These are phyloP conservation scores for Galerina sulciceps DNA, from an alignment of 768 basidiomycete species.

Conservation along the genomic window DNA sequence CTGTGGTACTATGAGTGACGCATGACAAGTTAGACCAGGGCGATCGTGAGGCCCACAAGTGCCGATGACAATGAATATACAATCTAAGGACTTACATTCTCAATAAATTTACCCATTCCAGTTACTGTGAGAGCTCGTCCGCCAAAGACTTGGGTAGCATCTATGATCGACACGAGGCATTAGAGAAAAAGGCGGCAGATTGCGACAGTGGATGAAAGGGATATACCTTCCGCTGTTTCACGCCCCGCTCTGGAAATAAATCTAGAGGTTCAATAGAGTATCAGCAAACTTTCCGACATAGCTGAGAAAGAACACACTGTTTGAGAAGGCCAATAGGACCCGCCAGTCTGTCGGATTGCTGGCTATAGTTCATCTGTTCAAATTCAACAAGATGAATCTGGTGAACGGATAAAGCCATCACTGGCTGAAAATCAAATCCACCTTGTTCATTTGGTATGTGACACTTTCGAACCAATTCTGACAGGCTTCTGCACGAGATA, in stretches of 20 bases:
- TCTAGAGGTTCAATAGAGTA: conserved; percentile 36
- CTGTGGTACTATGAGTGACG: conserved; percentile 66
- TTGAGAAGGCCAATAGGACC: conserved; percentile 89
- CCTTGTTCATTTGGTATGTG: conserved; percentile 92
- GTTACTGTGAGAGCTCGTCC: conserved; percentile 86
- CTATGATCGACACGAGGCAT: conserved; percentile 35
- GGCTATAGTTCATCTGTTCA: conserved; percentile 79
- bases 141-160: conserved; percentile 86
- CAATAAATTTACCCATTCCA: conserved; percentile 85
- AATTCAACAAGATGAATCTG: not conserved
- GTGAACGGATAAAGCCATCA: not conserved
- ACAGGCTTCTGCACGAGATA: conserved; percentile 82
- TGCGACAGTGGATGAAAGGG: conserved; percentile 14
- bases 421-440: conserved; percentile 26
- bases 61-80: not conserved
- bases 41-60: conserved; percentile 2
- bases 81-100: conserved; percentile 59
- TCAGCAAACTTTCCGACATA: conserved; percentile 11
- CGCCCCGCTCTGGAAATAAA: conserved; percentile 69
- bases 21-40: not conserved
- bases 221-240: conserved; percentile 69
- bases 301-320: conserved; percentile 54
- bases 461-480: conserved; percentile 91
- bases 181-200: conserved; percentile 24
- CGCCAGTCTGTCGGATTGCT: conserved; percentile 87